Evolutionary conservation across 2,329 filamentous ascomycete genomes (phyloP).

Genomic region (Aphanocladium album): DNA sequence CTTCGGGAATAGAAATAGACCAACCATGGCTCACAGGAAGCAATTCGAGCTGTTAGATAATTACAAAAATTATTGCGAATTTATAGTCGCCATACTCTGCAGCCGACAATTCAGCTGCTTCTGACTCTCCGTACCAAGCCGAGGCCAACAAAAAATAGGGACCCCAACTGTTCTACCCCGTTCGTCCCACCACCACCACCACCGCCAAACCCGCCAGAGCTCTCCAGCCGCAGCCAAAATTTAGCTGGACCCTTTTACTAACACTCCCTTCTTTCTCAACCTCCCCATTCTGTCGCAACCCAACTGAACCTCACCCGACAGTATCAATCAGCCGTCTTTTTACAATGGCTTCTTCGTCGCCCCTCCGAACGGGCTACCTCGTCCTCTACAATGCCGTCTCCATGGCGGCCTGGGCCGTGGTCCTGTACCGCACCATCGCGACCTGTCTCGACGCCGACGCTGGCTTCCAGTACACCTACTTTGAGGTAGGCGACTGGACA

Average conservation of each 20-base stretch:
- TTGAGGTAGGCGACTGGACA: constrained; percentile 59
- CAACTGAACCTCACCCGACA: not conserved
- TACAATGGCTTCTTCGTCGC: constrained; percentile 23
- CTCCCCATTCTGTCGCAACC: not conserved
- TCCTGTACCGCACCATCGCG: constrained; percentile 62
- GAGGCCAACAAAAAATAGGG: constrained; percentile 3
- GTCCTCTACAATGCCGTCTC: constrained; percentile 80
- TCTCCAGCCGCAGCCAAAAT: no score
- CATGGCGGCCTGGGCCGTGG: constrained; percentile 69
- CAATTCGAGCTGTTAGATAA: no score
- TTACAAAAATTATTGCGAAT: no score
- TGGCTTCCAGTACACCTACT: constrained; percentile 56
- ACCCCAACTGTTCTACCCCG: not conserved
- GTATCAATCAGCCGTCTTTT: not conserved
- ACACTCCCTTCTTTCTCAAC: no score
- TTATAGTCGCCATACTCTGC: no score
- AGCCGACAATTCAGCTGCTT: no score
- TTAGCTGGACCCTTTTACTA: not conserved
- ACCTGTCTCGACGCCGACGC: constrained; percentile 48
- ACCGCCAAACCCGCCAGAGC: no score
- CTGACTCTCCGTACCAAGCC: not conserved
- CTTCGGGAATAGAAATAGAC: no score
- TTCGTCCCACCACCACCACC: not conserved
- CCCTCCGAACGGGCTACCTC: constrained; percentile 62
- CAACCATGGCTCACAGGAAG: no score